These are phyloP conservation scores for Colletotrichum trifolii DNA, from an alignment of 2,329 filamentous ascomycete species.

Conservation along the genomic window DNA sequence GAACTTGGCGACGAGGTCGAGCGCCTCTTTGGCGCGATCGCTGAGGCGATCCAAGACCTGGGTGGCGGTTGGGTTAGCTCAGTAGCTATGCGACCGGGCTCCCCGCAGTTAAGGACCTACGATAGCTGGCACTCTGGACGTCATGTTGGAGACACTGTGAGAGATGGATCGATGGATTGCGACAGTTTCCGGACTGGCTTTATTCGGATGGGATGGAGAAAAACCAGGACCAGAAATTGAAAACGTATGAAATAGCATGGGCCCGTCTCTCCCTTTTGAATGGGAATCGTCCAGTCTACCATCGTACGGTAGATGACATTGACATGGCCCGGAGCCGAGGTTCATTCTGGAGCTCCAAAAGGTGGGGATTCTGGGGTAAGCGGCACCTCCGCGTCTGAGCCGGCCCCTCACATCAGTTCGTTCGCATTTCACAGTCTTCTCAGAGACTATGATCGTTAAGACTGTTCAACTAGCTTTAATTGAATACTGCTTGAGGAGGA, in stretches of 20 bases:
- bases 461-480: background rate
- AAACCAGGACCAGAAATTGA: background rate
- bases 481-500: too few species aligned
- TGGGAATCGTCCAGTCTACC: conserved; percentile 18
- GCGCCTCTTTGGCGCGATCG: conserved; percentile 83
- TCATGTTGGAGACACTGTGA: conserved; percentile 36
- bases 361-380: conserved; percentile 36
- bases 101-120: conserved; percentile 36
- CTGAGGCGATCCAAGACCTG: conserved; percentile 73
- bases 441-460: background rate
- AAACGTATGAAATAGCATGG: background rate
- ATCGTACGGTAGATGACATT: conserved; percentile 29
- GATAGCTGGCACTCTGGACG: conserved; percentile 40
- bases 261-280: conserved; percentile 24
- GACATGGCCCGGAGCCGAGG: conserved; percentile 33
- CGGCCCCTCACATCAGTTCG: conserved; percentile 14
- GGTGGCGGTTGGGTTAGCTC: conserved; percentile 15
- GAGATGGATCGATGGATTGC: background rate
- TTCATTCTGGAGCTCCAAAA: conserved; percentile 32
- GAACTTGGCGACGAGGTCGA: conserved; percentile 93
- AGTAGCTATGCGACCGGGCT: conserved; percentile 8
- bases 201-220: background rate
- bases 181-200: background rate
- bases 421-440: conserved; percentile 1
- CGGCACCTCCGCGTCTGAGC: conserved; percentile 31